phyloP scores from a whole-genome alignment of 1,139 yeast genomes.

The Nadsonia commutata region DNA sequence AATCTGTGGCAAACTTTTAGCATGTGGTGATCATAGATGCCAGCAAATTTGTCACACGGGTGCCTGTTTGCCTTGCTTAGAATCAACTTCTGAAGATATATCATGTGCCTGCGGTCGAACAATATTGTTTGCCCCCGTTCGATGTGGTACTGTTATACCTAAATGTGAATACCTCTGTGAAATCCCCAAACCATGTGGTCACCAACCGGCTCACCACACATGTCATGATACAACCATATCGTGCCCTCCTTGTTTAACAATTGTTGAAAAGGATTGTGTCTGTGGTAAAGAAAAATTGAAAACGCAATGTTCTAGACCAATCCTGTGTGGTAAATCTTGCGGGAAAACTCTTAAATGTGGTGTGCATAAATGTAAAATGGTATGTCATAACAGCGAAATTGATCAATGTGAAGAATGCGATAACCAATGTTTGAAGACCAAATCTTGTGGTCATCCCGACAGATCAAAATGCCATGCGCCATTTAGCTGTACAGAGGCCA shows the following conservation, averaged over 20 bases:
- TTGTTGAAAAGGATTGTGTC: conserved; percentile 49
- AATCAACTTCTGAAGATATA: conserved; percentile 68
- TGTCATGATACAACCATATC: conserved; percentile 52
- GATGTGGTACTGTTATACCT: conserved; percentile 70
- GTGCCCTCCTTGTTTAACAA: conserved; percentile 69
- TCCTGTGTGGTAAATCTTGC: conserved; percentile 57
- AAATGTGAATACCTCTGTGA: conserved; percentile 57
- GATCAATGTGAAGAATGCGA: conserved; percentile 53
- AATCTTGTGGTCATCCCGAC: conserved; percentile 59
- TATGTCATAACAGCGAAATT: conserved; percentile 1
- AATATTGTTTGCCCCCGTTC: conserved; percentile 65
- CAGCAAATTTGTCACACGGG: conserved; percentile 71
- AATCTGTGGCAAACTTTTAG: conserved; percentile 48
- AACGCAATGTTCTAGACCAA: conserved; percentile 44
- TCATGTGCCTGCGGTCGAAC: conserved; percentile 80
- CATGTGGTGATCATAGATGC: conserved; percentile 67
- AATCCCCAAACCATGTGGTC: conserved; percentile 57
- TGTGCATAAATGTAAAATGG: conserved; percentile 15
- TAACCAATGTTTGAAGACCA: conserved; percentile 38
- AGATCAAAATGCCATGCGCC: conserved; percentile 48
- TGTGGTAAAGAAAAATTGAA: conserved; percentile 39
- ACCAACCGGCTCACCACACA: conserved; percentile 51
- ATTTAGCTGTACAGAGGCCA: conserved; percentile 32
- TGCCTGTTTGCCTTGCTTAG: conserved; percentile 71
- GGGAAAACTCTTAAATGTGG: conserved; percentile 17